Evolutionary conservation across 768 basidiomycete species (phyloP).

Genomic region (Clavaria fumosa): DNA sequence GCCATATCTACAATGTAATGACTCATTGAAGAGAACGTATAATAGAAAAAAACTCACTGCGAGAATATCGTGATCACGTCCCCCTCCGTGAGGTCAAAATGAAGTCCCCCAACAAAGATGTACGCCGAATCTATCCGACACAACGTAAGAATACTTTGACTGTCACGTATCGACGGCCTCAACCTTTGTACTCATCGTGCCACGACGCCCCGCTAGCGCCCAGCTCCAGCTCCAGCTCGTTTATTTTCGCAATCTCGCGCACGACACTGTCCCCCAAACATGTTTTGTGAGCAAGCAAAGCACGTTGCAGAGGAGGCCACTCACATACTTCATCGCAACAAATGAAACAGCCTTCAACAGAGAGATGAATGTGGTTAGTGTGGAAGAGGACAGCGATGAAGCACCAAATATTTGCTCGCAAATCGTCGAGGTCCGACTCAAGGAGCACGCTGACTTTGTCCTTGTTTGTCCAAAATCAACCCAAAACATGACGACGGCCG

Average conservation of each 20-base stretch:
- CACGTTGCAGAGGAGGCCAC: too few relatives aligned
- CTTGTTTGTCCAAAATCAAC: too few relatives aligned
- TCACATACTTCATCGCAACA: too few relatives aligned
- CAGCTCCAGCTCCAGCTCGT: conserved; percentile 75
- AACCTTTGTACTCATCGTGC: conserved; percentile 86
- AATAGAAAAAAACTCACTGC: conserved; percentile 44
- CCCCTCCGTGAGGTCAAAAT: conserved; percentile 85
- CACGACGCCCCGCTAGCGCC: conserved; percentile 62
- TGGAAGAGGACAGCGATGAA: too few relatives aligned
- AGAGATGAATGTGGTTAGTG: too few relatives aligned
- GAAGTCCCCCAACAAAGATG: conserved; percentile 81
- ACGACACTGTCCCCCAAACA: too few relatives aligned
- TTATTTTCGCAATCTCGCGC: conserved; percentile 86
- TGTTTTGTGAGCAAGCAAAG: too few relatives aligned
- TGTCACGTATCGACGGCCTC: not conserved
- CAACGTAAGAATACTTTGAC: not conserved
- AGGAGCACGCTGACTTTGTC: too few relatives aligned
- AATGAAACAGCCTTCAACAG: too few relatives aligned
- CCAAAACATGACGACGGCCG: too few relatives aligned
- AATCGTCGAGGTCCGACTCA: too few relatives aligned
- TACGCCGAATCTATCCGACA: conserved; percentile 66
- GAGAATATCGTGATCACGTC: conserved; percentile 97
- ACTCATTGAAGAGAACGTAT: conserved; percentile 4
- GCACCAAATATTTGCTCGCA: too few relatives aligned
- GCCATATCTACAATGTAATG: conserved; percentile 56